Evolutionary conservation across 768 basidiomycete genomes (phyloP).

Genomic region (Lactarius sanguifluus): DNA sequence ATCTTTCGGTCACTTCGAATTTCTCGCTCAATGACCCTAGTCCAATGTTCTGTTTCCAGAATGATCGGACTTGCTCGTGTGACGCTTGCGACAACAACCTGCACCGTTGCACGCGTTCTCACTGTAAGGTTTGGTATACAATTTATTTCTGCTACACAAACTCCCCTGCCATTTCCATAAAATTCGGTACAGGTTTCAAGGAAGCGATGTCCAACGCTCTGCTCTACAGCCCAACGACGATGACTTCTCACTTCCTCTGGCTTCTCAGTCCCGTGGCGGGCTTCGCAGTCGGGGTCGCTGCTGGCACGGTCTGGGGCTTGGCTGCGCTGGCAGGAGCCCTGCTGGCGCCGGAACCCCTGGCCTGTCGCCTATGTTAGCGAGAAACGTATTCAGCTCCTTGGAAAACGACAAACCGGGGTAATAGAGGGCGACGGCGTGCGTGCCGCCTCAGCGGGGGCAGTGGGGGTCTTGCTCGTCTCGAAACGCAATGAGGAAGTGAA

Average conservation of each 20-base stretch:
- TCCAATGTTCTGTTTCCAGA: no score
- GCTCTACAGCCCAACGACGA: background rate
- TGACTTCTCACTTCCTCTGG: constrained; percentile 10
- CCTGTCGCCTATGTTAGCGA: constrained; percentile 8
- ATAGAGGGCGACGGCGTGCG: background rate
- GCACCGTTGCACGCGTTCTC: no score
- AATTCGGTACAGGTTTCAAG: background rate
- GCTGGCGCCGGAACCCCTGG: no score
- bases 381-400: no score
- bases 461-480: background rate
- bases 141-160: no score
- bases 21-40: no score
- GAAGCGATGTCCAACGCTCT: background rate
- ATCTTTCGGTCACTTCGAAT: no score
- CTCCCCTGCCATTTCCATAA: no score
- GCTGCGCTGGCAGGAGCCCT: background rate
- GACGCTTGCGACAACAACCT: no score
- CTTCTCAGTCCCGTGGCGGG: background rate
- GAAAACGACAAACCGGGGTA: constrained; percentile 8
- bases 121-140: no score
- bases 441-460: background rate
- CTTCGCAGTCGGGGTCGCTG: background rate
- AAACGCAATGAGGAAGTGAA: background rate
- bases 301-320: background rate
- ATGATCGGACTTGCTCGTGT: no score